Evolutionary conservation across 1,139 yeast genomes (phyloP), one percentile per base, ranked within the genome.

Genomic region (Nadsonia starkeyi-henricii): DNA sequence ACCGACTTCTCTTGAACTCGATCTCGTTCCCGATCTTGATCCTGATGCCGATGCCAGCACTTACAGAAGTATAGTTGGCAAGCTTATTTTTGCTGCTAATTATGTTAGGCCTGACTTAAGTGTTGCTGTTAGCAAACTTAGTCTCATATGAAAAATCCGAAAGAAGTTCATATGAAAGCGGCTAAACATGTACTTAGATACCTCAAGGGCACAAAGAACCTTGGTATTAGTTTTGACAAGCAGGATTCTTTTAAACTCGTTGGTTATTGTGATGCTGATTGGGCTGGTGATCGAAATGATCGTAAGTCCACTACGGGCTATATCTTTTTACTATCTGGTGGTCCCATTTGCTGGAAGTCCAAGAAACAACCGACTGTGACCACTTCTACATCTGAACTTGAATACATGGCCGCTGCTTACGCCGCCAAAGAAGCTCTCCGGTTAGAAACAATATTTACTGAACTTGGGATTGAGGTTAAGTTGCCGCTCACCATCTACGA

Each of bases 231-330:
- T 7, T 39, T 12, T 18, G 5, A 23, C 13, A 7, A 33, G 13
- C 36, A 20, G 19, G 8, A 21, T 7, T n/a, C 15, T 19, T 23
- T 39, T 17, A 28, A 45, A 2, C 36, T 45, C 3, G 43, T 5
- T 2, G 39, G 42, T 8, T 41, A 4, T 39, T 39, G 43, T 39
- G 55, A 50, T 48, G 46, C 54, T 4, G 52, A 51, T 41, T 53
- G 52, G 50, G 54, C 53, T 8, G 49, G 48, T 17, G 51, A 50
- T 28, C 43, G 26, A 18, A 42, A 12, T 2, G 50, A 44, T 13
- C 42, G 54, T 17, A 47, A 30, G 20, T 51, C 52, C 15, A 44
- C 48, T 1, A 21, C 51, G 42, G 52, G 54, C 1, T 51, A 47
- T 46, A 13, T 50, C n/a, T 47, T 51, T 19, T 41, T 20, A n/a